Evolutionary conservation across 352 stramenopile species (phyloP), one percentile per base, ranked within the genome.

Genomic region (Aphanomyces invadans): DNA sequence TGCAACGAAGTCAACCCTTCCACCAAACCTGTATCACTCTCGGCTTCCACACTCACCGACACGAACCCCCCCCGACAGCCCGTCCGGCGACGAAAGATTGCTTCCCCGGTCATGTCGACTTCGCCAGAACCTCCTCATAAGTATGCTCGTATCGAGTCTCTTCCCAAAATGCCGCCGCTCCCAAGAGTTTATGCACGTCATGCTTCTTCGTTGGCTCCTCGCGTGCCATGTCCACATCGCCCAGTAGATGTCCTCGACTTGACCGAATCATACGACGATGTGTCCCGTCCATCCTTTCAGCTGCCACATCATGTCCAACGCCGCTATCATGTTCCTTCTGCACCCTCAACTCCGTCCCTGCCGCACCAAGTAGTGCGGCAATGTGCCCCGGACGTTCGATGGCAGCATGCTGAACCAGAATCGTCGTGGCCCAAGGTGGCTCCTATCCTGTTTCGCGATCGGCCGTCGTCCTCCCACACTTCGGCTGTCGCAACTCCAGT

Each of bases 221-320:
- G 44, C 4, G 12, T 19, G 12, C 7, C 44, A 23, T 57, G 21
- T 12, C 4, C 12, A 15, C 11, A 32, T 21, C 17, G 23, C n/a
- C 25, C 1, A 21, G 19, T 26, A 36, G 49, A 57, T 38, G 49
- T 57, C 15, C 49, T 57, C 17, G 49, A 57, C 29, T 32, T 57
- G 49, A 57, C 49, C 2, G 49, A 10, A 1, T 57, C 49, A 4
- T n/a, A 57, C 25, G 49, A 57, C 49, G 49, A 57, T 38, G 49
- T 19, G 29, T 57, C 49, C 36, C 36, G 36, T 42, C 36, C 36
- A 42, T 42, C n/a, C n/a, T n/a, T n/a, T n/a, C n/a, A n/a, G 36
- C 36, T 15, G 36, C 36, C 36, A 15, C 36, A 15, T 7, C 7
- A 15, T 42, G 36, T 42, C 36, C 36, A 42, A 42, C 36, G 7